Evolutionary conservation across 345 rosid species (phyloP).

Genomic region (Arabis alpina): DNA sequence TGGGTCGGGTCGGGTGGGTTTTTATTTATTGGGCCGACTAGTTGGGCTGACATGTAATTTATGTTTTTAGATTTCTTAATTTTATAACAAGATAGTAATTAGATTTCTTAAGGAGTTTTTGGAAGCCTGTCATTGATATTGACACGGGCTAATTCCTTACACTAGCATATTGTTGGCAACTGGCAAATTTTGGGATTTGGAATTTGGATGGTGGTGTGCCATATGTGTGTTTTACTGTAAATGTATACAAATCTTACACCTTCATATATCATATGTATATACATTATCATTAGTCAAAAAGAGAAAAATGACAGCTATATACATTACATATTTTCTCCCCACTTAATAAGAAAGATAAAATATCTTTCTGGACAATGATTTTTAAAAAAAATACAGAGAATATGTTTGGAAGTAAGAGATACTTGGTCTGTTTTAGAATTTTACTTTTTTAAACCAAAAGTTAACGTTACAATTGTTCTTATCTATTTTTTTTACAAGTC

Average conservation of each 20-base stretch:
- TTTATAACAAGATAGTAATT: not conserved
- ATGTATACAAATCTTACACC: too few relatives aligned
- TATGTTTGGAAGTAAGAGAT: not conserved
- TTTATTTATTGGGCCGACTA: constrained; percentile 30
- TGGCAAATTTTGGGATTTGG: constrained; percentile 15
- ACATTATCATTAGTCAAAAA: not conserved
- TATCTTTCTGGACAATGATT: not conserved
- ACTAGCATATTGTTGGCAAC: constrained; percentile 13
- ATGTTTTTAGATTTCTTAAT: too few relatives aligned
- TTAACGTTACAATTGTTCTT: not conserved
- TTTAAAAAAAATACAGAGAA: not conserved
- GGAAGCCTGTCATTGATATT: constrained; percentile 7
- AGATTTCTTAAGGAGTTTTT: not conserved
- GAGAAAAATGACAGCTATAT: not conserved
- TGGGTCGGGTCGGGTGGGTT: not conserved
- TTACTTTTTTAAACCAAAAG: not conserved
- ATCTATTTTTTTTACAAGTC: not conserved
- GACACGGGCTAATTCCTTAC: constrained; percentile 16
- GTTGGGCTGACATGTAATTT: constrained; percentile 16
- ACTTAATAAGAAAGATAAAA: constrained; percentile 12
- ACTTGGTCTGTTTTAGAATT: too few relatives aligned
- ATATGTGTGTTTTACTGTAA: too few relatives aligned
- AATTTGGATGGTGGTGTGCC: not conserved
- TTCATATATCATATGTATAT: not conserved
- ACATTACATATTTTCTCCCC: not conserved